Base-by-base conservation (phyloP, 116 monocot species). In the Posidonia oceanica region DNA sequence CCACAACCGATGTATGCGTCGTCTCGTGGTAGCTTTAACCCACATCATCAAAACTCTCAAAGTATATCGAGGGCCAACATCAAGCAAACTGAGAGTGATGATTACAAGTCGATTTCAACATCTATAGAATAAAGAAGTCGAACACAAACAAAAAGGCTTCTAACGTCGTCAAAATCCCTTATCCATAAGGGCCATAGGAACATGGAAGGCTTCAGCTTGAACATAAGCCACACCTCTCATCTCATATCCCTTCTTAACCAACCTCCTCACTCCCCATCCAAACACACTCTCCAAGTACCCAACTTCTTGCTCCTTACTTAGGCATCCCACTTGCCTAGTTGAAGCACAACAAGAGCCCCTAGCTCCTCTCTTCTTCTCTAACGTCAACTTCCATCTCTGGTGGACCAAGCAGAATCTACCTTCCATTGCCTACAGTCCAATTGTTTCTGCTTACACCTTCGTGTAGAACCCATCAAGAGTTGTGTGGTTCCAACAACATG, bases 201-300 rank as follows among this genome's bases (percentile, higher is more conserved):
- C 77, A 79, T 94, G 90, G 64, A 94, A 94, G 5, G 94, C 94
- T 71, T 91, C 88, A 64, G 88, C 94, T 72, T 91, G 91, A 5
- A 94, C 86, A 57, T 74, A 61, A 58, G 94, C 87, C 87, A 86
- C 91, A 54, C 64, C 77, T 73, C 77, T 81, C 80, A 94, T 79
- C 82, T 94, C 94, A 36, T 91, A 86, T 18, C 29, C 29, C 29
- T 29, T 29, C 29, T 29, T 1, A 29, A 29, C 1, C 29, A 1
- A 29, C 29, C 29, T 85, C 73, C 94, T 83, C 63, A 94, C 91
- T 15, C 91, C 86, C 94, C 94, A 94, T 15, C 91, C 88, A 63
- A 71, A 86, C 66, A 80, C 86, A 40, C 71, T 77, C 69, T 69
- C 82, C 65, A 90, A 54, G 59, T 29, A 29, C 29, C 1, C 1